A percentile compares a stretch with the other conserved stretches of the same genome.
phyloP scores from a whole-genome alignment of 140 eudicot species.

The Stevia rebaudiana region DNA sequence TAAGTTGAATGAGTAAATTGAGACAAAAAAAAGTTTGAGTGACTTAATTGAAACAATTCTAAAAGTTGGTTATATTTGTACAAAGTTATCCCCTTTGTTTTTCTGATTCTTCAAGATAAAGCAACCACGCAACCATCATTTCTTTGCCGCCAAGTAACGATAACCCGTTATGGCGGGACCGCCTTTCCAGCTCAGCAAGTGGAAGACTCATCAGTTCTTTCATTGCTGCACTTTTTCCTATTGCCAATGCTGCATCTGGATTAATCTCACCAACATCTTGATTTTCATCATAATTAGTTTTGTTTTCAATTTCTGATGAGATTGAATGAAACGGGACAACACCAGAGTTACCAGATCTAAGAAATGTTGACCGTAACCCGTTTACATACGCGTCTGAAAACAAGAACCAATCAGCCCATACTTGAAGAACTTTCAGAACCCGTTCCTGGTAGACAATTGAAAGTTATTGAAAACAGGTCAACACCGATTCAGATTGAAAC shows the following conservation, averaged over 20 bases:
- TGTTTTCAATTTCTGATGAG: slow-evolving; percentile 60
- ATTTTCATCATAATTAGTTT: slow-evolving; percentile 33
- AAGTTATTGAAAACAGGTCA: not conserved
- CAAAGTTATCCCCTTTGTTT: slow-evolving; percentile 80
- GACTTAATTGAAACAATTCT: too few species aligned
- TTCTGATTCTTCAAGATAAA: slow-evolving; percentile 89
- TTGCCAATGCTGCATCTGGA: slow-evolving; percentile 86
- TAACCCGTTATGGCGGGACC: slow-evolving; percentile 90
- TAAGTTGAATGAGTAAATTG: too few species aligned
- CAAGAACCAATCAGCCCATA: slow-evolving; percentile 99
- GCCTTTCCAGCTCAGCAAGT: slow-evolving; percentile 86
- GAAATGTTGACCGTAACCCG: slow-evolving; percentile 90
- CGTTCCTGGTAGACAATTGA: slow-evolving; percentile 54
- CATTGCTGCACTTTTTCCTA: slow-evolving; percentile 88
- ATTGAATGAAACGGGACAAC: slow-evolving; percentile 73
- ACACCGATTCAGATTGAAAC: not conserved
- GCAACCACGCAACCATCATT: slow-evolving; percentile 90
- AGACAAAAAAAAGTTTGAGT: too few species aligned
- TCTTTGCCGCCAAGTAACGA: slow-evolving; percentile 90
- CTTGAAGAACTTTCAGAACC: slow-evolving; percentile 91
- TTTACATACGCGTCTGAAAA: slow-evolving; percentile 96
- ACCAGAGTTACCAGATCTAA: slow-evolving; percentile 72
- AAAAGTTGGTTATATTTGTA: slow-evolving; percentile 61
- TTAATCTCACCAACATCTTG: slow-evolving; percentile 33
- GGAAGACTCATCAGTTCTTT: slow-evolving; percentile 74